These are phyloP conservation scores for Opeltia flavorubescens DNA, from an alignment of 495 filamentous ascomycete species.

Conservation along the genomic window DNA sequence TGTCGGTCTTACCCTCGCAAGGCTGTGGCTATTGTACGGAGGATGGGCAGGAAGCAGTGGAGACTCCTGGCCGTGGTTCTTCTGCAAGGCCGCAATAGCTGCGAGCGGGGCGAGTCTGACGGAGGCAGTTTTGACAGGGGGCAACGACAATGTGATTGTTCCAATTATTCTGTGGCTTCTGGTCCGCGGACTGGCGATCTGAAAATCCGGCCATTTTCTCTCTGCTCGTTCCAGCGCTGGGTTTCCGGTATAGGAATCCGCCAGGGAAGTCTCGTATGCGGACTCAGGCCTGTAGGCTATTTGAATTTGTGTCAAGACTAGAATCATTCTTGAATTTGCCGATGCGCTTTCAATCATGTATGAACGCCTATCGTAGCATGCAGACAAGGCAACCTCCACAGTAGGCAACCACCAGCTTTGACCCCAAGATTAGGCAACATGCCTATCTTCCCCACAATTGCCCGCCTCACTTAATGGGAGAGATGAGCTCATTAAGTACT, in stretches of 20 bases:
- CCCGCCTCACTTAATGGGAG: too few relatives aligned
- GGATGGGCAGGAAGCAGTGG: constrained; percentile 40
- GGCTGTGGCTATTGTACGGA: constrained; percentile 59
- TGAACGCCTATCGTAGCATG: too few relatives aligned
- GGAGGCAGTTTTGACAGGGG: constrained; percentile 89
- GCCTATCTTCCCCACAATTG: not conserved
- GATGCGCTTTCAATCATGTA: too few relatives aligned
- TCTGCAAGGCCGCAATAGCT: constrained; percentile 49
- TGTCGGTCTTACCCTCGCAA: constrained; percentile 54
- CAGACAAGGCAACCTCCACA: not conserved
- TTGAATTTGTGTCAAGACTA: not conserved
- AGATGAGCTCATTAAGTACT: too few relatives aligned
- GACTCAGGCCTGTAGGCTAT: too few relatives aligned
- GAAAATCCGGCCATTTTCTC: constrained; percentile 9
- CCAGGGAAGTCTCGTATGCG: not conserved
- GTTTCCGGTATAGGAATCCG: too few relatives aligned
- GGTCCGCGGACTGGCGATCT: constrained; percentile 64
- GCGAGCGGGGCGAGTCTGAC: constrained; percentile 76
- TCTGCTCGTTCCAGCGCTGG: constrained; percentile 9
- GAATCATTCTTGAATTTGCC: not conserved
- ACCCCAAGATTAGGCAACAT: not conserved
- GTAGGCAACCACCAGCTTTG: not conserved
- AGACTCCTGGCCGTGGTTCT: constrained; percentile 27
- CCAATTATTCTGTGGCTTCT: constrained; percentile 89
- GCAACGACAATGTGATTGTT: constrained; percentile 97